Evolutionary conservation across 345 rosid genomes (phyloP).

Genomic region (Hevea brasiliensis): DNA sequence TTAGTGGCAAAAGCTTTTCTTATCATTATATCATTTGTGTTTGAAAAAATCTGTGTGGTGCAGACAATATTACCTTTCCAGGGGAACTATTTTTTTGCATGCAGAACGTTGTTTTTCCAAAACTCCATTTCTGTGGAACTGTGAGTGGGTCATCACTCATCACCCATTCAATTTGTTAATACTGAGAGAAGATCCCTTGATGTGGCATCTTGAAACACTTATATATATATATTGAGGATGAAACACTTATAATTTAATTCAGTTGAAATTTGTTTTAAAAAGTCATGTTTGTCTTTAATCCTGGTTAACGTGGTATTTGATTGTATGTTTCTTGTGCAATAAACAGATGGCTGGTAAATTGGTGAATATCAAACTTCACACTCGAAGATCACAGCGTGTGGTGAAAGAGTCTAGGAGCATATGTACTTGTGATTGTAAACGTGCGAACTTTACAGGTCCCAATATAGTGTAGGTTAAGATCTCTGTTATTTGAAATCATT

Average conservation of each 20-base stretch:
- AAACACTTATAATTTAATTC: neutral
- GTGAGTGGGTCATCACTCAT: neutral
- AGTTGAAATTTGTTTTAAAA: constrained; percentile 7
- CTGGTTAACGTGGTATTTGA: neutral
- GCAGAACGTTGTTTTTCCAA: no score
- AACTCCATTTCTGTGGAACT: neutral
- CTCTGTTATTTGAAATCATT: neutral
- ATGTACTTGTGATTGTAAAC: constrained; percentile 80
- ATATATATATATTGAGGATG: no score
- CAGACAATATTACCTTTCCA: no score
- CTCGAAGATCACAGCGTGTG: constrained; percentile 62
- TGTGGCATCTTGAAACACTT: neutral
- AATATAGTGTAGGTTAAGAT: constrained; percentile 2
- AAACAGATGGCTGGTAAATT: constrained; percentile 81
- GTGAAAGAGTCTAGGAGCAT: constrained; percentile 78
- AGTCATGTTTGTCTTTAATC: neutral
- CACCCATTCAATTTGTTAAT: neutral
- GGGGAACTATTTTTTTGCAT: no score
- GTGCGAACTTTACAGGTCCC: constrained; percentile 43
- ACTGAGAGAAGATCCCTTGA: neutral
- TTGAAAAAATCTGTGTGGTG: no score
- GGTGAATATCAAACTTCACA: constrained; percentile 84
- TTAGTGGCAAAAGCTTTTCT: neutral
- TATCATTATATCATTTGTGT: neutral
- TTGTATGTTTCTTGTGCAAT: constrained; percentile 12